Base-by-base conservation (phyloP, 805 yeast genomes). In the Pichia eremophila region DNA sequence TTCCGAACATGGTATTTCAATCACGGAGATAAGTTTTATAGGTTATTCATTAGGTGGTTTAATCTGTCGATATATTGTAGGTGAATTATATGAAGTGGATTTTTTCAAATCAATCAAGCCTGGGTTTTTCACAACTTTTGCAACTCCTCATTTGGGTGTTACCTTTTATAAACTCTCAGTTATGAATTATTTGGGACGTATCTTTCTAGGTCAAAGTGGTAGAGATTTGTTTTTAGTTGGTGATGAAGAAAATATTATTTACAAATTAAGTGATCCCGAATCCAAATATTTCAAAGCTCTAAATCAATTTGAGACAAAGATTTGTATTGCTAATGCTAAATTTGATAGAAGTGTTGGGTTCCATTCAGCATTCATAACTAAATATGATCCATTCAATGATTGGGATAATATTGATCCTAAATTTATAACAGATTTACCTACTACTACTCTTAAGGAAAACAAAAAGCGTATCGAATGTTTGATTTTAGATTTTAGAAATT, bases 21-120 rank as follows among this genome's bases (percentile, higher is more conserved):
- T 74, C 15, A 61, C 60, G 12, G 75, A 79, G 54, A 75, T 91
- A 44, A 85, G 95, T 51, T 70, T 91, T 39, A 73, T 86, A 3
- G 96, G 98, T 0, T 91, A 90, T 62, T 86, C 96, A 0, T 67
- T 91, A 49, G 97, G 98, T 22, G 98, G 98, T 0, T 65, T 90
- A 35, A 78, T 91, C 32, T 72, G 89, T 0, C 70, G 97, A 44
- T 89, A 86, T 61, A 81, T 88, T 27, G 72, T 89, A 42, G 57
- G 75, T 62, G 63, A 81, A 70, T 51, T 74, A 68, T 55, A 71
- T 67, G 50, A 70, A 64, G 34, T 64, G 57, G 74, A 71, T 1
- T 76, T 73, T 59, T 86, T 81, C 55, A 75, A 74, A 2, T 57
- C 57, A 1, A 72, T 86, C 19, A 71, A 73, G 49, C 96, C 96